Evolutionary conservation across 495 filamentous ascomycete genomes (phyloP), one percentile per base, ranked within the genome.

Genomic region (Pyrenula aspistea): DNA sequence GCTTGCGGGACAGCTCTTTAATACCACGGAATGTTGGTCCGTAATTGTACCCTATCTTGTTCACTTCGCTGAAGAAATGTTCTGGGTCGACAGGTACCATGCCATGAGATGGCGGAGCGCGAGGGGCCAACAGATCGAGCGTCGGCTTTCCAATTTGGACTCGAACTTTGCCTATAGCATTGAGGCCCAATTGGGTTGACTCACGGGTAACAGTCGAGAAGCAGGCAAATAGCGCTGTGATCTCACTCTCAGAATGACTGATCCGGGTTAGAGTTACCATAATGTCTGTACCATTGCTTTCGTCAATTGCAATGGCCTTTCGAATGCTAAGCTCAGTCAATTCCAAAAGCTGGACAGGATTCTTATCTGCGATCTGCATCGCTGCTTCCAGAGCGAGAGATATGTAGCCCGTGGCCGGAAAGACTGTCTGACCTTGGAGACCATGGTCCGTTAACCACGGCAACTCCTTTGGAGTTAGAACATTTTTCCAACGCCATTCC

Each of bases 331-430:
- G 31, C 4, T 42, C 31, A 4, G 4, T 15, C 4, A 42, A 8
- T 42, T 42, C 31, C 4, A 42, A 8, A 8, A 42, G 31, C 31
- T 15, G 31, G 15, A 42, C 15, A 15, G 31, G 31, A 4, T 15
- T 42, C 8, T 42, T 15, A 8, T 15, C 15, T 8, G 31, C 31
- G 15, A 42, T 4, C 4, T 8, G 4, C 31, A 42, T 42, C 8
- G 31, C 31, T 0, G 77, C 78, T 56, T 81, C 77, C 4, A 69
- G 67, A 2, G 61, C 70, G 68, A 81, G 76, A 3, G 68, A 60
- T 0, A 78, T 64, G 53, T 77, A 78, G 0, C 69, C 77, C 12
- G 78, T 71, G n/a, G 62, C 65, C 0, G 79, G 78, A 52, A 77
- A 78, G 0, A 81, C 56, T 3, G 75, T 67, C 21, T 75, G 67